Conservation (phyloP, 495 filamentous ascomycete genomes). For the Amniculicola lignicola region DNA sequence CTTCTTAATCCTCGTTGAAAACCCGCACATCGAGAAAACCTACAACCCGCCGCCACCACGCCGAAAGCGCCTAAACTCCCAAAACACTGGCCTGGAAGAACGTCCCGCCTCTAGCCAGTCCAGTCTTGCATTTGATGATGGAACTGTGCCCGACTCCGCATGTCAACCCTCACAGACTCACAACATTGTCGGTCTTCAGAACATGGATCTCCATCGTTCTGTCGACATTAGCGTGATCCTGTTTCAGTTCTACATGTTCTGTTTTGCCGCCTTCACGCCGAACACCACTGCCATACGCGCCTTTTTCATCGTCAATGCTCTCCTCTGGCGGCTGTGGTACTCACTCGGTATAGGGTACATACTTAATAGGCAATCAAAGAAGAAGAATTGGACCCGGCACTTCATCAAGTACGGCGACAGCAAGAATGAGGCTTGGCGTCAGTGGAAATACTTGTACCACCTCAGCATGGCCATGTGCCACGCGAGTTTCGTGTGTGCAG, state of each 20-base stretch:
- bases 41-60: slow-evolving; percentile 90
- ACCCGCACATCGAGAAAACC: slow-evolving; percentile 96
- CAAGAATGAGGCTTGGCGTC: slow-evolving; percentile 86
- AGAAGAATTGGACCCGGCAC: slow-evolving; percentile 91
- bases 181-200: slow-evolving; percentile 73
- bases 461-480: slow-evolving; percentile 87
- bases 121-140: slow-evolving; percentile 24
- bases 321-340: slow-evolving; percentile 87
- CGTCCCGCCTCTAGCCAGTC: slow-evolving; percentile 36
- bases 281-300: slow-evolving; percentile 68
- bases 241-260: slow-evolving; percentile 67
- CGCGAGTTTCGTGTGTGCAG: slow-evolving; percentile 80
- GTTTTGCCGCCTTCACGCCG: slow-evolving; percentile 71
- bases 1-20: slow-evolving; percentile 86
- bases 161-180: slow-evolving; percentile 64
- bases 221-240: slow-evolving; percentile 78
- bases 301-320: slow-evolving; percentile 76
- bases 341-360: slow-evolving; percentile 83
- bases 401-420: slow-evolving; percentile 95
- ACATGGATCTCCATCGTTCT: slow-evolving; percentile 81
- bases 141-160: slow-evolving; percentile 34
- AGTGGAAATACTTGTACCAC: slow-evolving; percentile 97
- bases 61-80: slow-evolving; percentile 34
- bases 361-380: slow-evolving; percentile 77
- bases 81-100: slow-evolving; percentile 21